Evolutionary conservation across 2,329 filamentous ascomycete genomes (phyloP), one percentile per base, ranked within the genome.

Genomic region (Amauroascus niger): DNA sequence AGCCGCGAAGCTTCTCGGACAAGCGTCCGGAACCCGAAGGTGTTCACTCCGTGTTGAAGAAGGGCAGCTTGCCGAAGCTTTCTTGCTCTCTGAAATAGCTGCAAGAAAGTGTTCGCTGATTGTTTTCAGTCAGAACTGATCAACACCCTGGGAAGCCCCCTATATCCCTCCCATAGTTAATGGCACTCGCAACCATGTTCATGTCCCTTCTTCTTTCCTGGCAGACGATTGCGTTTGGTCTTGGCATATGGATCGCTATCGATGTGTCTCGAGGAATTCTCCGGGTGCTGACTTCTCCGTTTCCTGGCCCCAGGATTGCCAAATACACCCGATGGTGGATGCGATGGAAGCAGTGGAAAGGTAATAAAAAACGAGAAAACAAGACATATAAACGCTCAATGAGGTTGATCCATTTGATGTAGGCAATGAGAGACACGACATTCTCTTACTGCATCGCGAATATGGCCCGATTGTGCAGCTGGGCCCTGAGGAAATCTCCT

Each of bases 391-490:
- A n/a, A n/a, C 6, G n/a, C 16, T 37, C 26, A 40, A 14, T 44
- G 8, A 14, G 6, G 22, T 8, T 45, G 22, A 32, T 18, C 5
- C 5, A 20, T 18, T 40, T 13, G 37, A 18, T n/a, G 16, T 33
- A 52, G 45, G 32, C 32, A 45, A 24, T 7, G 49, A 52, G 4
- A 24, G 13, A 14, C 39, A 35, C 8, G 22, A 28, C 18, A 43
- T 44, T 24, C 51, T 50, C 22, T 16, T 18, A 20, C 22, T 56
- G 26, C 58, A 60, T 41, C 41, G 52, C 48, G 52, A 53, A 50
- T 60, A 58, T 45, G 58, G 58, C 14, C 53, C 58, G 35, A 55
- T 55, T 43, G 58, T 58, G 20, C 57, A 58, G 28, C 13, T 58
- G 13, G 32, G 47, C 4, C 58, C 58, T 18, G 37, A 40, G 24